These are phyloP conservation scores for Puccinia polysora DNA, from an alignment of 1,284 basidiomycete species.

Conservation along the genomic window DNA sequence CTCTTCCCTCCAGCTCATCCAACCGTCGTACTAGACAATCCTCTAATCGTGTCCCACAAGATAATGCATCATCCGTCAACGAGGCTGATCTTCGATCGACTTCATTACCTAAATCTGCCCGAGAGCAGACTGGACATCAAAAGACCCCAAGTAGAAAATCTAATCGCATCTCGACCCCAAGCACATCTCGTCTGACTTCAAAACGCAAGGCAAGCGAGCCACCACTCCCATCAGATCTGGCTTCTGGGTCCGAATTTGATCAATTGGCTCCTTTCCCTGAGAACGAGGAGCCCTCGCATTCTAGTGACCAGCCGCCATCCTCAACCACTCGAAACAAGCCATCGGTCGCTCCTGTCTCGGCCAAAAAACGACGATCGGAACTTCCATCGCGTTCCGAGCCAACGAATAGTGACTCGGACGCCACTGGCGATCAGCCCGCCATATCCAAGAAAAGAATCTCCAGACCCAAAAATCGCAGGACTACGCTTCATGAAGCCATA, in stretches of 20 bases:
- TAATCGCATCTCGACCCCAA: no score
- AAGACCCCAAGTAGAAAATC: no score
- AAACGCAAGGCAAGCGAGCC: constrained; percentile 29
- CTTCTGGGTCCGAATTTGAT: background rate
- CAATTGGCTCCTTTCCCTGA: background rate
- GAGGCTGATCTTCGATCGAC: no score
- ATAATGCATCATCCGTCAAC: no score
- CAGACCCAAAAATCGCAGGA: constrained; percentile 29
- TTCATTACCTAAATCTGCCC: no score
- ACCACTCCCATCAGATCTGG: background rate
- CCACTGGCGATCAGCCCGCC: background rate
- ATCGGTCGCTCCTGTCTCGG: constrained; percentile 7
- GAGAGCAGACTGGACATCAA: no score
- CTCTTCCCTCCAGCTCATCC: no score
- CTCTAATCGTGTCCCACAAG: no score
- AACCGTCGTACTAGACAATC: no score
- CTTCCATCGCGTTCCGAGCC: constrained; percentile 29
- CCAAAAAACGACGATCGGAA: constrained; percentile 32
- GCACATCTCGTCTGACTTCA: no score
- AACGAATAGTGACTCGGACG: background rate
- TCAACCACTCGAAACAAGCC: constrained; percentile 1
- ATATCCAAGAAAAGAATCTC: constrained; percentile 12
- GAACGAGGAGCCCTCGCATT: constrained; percentile 1
- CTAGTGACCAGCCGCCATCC: constrained; percentile 1
- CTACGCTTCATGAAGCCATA: constrained; percentile 32